These are phyloP conservation scores for Salix purpurea DNA, from an alignment of 345 rosid species.

Conservation along the genomic window DNA sequence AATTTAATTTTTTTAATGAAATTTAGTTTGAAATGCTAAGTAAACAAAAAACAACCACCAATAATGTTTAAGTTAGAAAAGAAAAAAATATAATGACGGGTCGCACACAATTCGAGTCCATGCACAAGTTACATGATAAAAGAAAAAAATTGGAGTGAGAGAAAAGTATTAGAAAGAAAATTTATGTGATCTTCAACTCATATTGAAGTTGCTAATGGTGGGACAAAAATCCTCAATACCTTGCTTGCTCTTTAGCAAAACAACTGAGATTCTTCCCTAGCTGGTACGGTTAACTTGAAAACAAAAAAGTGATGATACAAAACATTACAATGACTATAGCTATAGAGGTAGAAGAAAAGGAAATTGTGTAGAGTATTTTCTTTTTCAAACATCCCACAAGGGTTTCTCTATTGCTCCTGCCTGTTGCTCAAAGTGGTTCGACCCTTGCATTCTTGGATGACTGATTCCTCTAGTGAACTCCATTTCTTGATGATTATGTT, in stretches of 20 bases:
- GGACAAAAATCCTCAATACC: constrained; percentile 8
- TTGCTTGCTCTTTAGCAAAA: constrained; percentile 16
- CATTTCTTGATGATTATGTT: constrained; percentile 25
- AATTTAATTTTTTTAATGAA: too few relatives aligned
- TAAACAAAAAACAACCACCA: background rate
- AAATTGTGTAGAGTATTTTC: background rate
- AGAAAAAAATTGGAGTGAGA: too few relatives aligned
- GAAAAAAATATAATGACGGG: background rate
- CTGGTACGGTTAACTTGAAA: background rate
- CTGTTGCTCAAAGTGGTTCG: constrained; percentile 37
- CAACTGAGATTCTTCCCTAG: background rate
- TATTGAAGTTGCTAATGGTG: background rate
- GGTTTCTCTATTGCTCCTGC: constrained; percentile 32
- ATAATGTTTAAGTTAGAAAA: background rate
- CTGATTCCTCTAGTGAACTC: constrained; percentile 23
- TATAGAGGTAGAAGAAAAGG: background rate
- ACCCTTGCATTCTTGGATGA: constrained; percentile 20
- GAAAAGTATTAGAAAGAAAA: background rate
- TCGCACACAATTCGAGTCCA: background rate
- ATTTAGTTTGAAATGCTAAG: too few relatives aligned
- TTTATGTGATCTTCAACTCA: background rate
- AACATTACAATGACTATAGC: background rate
- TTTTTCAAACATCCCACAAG: constrained; percentile 35
- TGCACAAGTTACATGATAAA: background rate
- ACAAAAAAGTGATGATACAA: background rate